phyloP scores from a whole-genome alignment of 495 filamentous ascomycete genomes.

The Barbatosphaeria neglecta region DNA sequence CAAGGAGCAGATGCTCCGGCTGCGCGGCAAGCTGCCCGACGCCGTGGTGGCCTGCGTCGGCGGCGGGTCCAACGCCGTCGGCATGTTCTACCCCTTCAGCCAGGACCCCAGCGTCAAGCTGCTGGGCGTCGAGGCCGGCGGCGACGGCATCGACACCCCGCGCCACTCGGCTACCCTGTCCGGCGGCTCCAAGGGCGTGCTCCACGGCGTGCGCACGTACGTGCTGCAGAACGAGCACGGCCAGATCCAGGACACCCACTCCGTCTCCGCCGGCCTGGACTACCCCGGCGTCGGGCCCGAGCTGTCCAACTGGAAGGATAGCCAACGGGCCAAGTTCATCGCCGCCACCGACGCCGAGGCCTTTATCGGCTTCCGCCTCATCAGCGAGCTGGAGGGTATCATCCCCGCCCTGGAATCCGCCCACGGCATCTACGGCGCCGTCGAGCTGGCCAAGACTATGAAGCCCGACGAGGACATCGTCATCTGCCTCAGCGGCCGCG shows the following conservation, averaged over 20 bases:
- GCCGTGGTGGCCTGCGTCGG: slow-evolving; percentile 95
- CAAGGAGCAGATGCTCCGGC: slow-evolving; percentile 70
- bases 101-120: slow-evolving; percentile 76
- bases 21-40: slow-evolving; percentile 80
- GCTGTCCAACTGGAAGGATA: slow-evolving; percentile 86
- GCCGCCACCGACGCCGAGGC: slow-evolving; percentile 88
- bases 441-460: slow-evolving; percentile 89
- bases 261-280: slow-evolving; percentile 91
- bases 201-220: slow-evolving; percentile 94
- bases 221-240: slow-evolving; percentile 84
- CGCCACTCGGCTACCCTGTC: slow-evolving; percentile 85
- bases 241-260: slow-evolving; percentile 90
- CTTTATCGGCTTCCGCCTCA: slow-evolving; percentile 73
- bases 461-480: slow-evolving; percentile 78
- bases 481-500: slow-evolving; percentile 85
- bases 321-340: slow-evolving; percentile 70
- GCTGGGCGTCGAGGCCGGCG: slow-evolving; percentile 90
- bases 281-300: slow-evolving; percentile 96
- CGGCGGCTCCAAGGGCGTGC: slow-evolving; percentile 78
- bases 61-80: slow-evolving; percentile 79
- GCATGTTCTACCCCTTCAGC: slow-evolving; percentile 95
- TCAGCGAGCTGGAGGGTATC: slow-evolving; percentile 84
- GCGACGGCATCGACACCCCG: slow-evolving; percentile 78
- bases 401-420: slow-evolving; percentile 91
- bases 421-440: slow-evolving; percentile 80